Evolutionary conservation across 257 asterid species (phyloP), one percentile per base, ranked within the genome.

Genomic region (Lycium ferocissimum): DNA sequence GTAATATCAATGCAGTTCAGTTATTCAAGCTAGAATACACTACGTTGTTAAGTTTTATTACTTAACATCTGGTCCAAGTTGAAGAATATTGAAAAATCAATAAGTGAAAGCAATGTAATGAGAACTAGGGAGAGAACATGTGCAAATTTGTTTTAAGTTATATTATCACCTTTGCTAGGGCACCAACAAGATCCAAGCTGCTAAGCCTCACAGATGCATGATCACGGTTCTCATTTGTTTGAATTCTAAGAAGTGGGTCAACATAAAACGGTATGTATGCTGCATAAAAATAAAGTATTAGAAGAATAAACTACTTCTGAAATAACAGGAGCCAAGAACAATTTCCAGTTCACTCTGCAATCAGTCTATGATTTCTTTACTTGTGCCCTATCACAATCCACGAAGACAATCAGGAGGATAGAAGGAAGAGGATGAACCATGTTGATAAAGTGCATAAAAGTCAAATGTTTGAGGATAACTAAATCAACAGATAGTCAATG

Each of bases 121-220:
- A 26, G 33, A 26, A 26, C 1, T 26, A 26, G 33, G 33, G 33
- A 26, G 33, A 26, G 33, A 26, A 26, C 33, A 26, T 26, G 33
- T 26, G 33, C 33, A 0, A 26, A 26, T 26, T 26, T 26, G 33
- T 26, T 26, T 26, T 26, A 26, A 26, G 33, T 26, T 26, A 17
- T 14, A 40, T 33, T 22, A 37, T 56, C 51, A 82, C 84, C 78
- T 82, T 63, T 66, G 38, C 84, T 14, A 82, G 17, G 73, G 62
- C 20, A 40, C 15, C 49, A 63, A 82, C 62, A 45, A 45, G 8
- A n/a, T 17, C 22, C 78, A 82, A 82, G 84, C 58, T 63, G 4
- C 4, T 20, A 20, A 62, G 62, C 63, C 9, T 82, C 62, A 82
- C 3, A 82, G 12, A 22, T 47, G 20, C 49, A 14, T 62, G 5